Conservation (phyloP, 2,329 filamentous ascomycete species). For the Chaetomiaceae sp. region DNA sequence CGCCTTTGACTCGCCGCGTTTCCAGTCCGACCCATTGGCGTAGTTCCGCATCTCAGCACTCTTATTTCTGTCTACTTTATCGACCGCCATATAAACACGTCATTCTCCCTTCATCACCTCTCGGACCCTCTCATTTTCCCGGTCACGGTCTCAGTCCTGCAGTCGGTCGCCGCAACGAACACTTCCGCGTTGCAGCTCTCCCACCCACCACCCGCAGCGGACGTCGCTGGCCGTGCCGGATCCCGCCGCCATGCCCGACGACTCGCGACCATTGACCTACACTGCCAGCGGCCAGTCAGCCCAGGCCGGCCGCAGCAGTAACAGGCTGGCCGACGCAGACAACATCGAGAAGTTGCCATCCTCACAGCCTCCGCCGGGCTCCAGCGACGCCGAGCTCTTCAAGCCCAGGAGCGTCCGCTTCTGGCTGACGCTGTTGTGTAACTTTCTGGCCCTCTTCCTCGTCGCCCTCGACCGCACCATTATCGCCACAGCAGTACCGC, state of each 20-base stretch:
- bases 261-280: slow-evolving; percentile 21
- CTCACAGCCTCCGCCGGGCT: slow-evolving; percentile 16
- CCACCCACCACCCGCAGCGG: neutral
- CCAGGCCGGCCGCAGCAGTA: slow-evolving; percentile 11
- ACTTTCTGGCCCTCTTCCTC: slow-evolving; percentile 53
- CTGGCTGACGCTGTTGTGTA: slow-evolving; percentile 51
- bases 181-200: neutral
- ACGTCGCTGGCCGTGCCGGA: slow-evolving; percentile 8
- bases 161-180: neutral
- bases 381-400: slow-evolving; percentile 38
- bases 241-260: slow-evolving; percentile 20
- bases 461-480: slow-evolving; percentile 57
- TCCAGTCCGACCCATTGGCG: too few species aligned
- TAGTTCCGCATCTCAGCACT: neutral
- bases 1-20: too few species aligned
- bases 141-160: neutral
- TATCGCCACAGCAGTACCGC: slow-evolving; percentile 50
- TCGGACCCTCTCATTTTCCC: neutral
- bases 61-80: neutral
- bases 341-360: slow-evolving; percentile 28
- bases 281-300: slow-evolving; percentile 19
- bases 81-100: neutral
- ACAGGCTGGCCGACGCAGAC: slow-evolving; percentile 16
- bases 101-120: neutral
- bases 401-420: slow-evolving; percentile 50